A percentile compares a stretch with the other conserved stretches of the same genome.
phyloP scores from a whole-genome alignment of 352 stramenopile species.

The Phytophthora macrochlamydospora region DNA sequence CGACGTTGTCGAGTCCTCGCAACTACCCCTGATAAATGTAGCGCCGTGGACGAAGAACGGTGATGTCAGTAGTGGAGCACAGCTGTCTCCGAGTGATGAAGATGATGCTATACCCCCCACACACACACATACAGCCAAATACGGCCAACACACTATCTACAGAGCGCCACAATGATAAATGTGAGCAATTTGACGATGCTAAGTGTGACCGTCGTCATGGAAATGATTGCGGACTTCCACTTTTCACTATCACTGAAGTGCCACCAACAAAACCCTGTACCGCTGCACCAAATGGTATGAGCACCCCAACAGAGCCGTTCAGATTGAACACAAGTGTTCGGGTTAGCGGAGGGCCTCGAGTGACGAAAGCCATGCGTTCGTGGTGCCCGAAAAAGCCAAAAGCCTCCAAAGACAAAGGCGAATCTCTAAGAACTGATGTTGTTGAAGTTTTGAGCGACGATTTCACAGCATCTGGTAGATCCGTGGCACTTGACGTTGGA shows the following conservation, averaged over 20 bases:
- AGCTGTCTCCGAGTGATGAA: not conserved
- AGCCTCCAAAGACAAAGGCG: not conserved
- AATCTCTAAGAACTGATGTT: too few species aligned
- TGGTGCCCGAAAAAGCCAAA: not conserved
- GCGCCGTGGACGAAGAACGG: not conserved
- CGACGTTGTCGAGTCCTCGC: not conserved
- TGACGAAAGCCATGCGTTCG: not conserved
- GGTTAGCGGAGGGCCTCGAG: not conserved
- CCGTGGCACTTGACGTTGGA: not conserved
- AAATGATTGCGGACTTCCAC: too few species aligned
- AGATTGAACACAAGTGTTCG: not conserved
- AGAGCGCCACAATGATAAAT: too few species aligned
- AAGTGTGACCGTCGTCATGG: too few species aligned
- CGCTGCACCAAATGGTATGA: not conserved
- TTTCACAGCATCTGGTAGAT: not conserved
- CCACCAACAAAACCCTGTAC: not conserved
- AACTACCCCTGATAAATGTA: not conserved
- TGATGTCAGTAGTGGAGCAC: not conserved
- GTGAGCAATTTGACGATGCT: too few species aligned
- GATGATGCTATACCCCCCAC: not conserved
- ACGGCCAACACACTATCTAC: too few species aligned
- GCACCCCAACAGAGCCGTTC: not conserved
- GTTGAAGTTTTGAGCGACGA: too few species aligned
- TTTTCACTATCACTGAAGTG: too few species aligned
- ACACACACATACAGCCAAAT: not conserved